These are phyloP conservation scores for Saccharomyces uvarum DNA, from an alignment of 1,139 yeast species.

Conservation along the genomic window DNA sequence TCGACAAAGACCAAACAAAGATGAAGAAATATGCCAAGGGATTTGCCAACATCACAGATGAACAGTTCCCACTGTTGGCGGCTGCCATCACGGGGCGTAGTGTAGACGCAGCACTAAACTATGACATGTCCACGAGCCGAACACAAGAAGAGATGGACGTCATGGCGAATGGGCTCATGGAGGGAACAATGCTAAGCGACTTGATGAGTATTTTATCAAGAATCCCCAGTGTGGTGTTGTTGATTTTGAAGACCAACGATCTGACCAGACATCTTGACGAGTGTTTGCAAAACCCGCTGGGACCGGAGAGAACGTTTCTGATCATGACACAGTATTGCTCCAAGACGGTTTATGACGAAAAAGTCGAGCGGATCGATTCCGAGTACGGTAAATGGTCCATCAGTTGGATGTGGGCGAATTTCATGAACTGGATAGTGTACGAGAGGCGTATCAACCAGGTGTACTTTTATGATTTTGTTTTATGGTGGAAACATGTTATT, in stretches of 20 bases:
- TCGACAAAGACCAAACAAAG: constrained; percentile 51
- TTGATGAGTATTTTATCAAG: constrained; percentile 72
- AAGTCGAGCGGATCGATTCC: constrained; percentile 37
- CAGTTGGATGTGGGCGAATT: constrained; percentile 34
- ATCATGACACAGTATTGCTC: constrained; percentile 91
- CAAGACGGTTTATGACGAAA: constrained; percentile 63
- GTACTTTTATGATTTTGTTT: constrained; percentile 44
- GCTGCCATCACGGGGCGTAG: constrained; percentile 94
- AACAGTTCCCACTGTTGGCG: constrained; percentile 74
- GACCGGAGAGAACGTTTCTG: constrained; percentile 79
- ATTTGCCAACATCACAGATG: constrained; percentile 76
- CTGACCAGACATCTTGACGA: constrained; percentile 85
- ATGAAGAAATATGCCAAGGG: constrained; percentile 69
- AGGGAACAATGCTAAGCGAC: constrained; percentile 59
- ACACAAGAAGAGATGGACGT: constrained; percentile 48
- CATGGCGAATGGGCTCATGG: constrained; percentile 58
- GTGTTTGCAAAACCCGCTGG: constrained; percentile 69
- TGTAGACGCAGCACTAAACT: constrained; percentile 57
- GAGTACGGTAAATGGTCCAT: constrained; percentile 36
- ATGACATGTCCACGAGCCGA: constrained; percentile 51
- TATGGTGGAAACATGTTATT: constrained; percentile 30
- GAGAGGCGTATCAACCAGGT: constrained; percentile 49
- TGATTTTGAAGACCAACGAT: constrained; percentile 90
- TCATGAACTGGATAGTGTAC: constrained; percentile 46
- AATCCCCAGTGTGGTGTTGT: constrained; percentile 77